Base-by-base conservation (phyloP, 768 basidiomycete species). In the Punctularia strigosozonata region DNA sequence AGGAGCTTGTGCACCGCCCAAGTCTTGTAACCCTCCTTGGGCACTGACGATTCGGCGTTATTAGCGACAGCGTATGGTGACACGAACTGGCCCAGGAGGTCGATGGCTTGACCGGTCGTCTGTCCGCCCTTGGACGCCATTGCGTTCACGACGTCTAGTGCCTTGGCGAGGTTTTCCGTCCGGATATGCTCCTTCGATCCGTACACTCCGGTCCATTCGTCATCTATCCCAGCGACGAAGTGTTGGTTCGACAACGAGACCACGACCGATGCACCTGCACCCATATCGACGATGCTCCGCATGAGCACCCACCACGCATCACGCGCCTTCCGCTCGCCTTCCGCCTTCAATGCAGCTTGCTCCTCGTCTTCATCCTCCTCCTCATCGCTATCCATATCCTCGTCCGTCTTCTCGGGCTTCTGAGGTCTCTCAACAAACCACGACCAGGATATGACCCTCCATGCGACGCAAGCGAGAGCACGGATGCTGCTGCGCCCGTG, bases 401-500 rank as follows among this genome's bases (percentile, higher is more conserved):
- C 21, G 22, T 18, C 31, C 14, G 17, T 21, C 18, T 34, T 20
- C n/a, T 44, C 48, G 12, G 48, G 49, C 22, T 52, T 55, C 5
- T 68, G 64, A 1, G 77, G 74, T 39, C 69, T 75, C 53, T 80
- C 66, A 52, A 75, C n/a, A n/a, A n/a, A n/a, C n/a, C n/a, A 85
- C 8, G 63, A 68, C 82, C 81, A 86, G 5, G 66, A 56, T 24
- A 79, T 49, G 28, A 68, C 62, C 4, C 82, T 71, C 85, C 84
- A 89, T 15, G 74, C 60, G 3, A 80, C 49, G 39, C 73, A 71
- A 3, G 67, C 69, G 1, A 87, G 56, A 4, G 66, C 73, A 12
- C 84, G 70, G 4, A 86, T 67, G 3, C 75, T 66, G 25, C 72
- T 73, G 59, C 75, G 78, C 52, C 66, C 72, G 47, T 80, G 76